Evolutionary conservation across 208 protist species (phyloP).

Genomic region (Acanthamoeba lenticulata): DNA sequence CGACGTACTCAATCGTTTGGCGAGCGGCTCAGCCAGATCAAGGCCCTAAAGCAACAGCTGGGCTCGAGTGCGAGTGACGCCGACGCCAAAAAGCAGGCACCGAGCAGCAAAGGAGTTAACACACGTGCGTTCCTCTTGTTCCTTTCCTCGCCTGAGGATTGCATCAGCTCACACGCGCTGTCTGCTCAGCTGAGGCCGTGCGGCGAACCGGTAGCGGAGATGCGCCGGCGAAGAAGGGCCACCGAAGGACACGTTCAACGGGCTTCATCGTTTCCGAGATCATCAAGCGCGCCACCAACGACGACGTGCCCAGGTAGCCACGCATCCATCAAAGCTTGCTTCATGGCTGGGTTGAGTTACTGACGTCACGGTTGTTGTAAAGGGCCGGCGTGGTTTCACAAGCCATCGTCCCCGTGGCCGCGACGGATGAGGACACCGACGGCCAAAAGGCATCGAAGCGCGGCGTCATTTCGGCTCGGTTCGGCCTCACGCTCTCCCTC

Average conservation of each 20-base stretch:
- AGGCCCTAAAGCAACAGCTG: slow-evolving; percentile 17
- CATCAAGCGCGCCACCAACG: not conserved
- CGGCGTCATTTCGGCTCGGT: no score
- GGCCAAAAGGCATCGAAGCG: no score
- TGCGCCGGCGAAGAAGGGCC: not conserved
- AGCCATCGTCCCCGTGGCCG: no score
- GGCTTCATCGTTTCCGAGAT: slow-evolving; percentile 47
- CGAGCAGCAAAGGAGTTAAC: not conserved
- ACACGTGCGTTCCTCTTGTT: not conserved
- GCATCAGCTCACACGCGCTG: not conserved
- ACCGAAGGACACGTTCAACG: slow-evolving; percentile 35
- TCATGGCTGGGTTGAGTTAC: no score
- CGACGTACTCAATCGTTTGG: slow-evolving; percentile 11
- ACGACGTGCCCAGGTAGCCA: not conserved
- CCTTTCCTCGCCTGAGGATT: not conserved
- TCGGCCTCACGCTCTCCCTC: no score
- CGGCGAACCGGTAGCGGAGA: not conserved
- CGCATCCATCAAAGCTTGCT: no score
- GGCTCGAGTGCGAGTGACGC: not conserved
- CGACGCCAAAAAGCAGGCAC: not conserved
- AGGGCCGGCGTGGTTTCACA: no score
- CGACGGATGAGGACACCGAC: no score
- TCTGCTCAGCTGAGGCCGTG: not conserved
- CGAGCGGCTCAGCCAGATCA: not conserved
- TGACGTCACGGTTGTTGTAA: no score